phyloP scores from a whole-genome alignment of 2,329 filamentous ascomycete species.

The Cladosporium sp. region DNA sequence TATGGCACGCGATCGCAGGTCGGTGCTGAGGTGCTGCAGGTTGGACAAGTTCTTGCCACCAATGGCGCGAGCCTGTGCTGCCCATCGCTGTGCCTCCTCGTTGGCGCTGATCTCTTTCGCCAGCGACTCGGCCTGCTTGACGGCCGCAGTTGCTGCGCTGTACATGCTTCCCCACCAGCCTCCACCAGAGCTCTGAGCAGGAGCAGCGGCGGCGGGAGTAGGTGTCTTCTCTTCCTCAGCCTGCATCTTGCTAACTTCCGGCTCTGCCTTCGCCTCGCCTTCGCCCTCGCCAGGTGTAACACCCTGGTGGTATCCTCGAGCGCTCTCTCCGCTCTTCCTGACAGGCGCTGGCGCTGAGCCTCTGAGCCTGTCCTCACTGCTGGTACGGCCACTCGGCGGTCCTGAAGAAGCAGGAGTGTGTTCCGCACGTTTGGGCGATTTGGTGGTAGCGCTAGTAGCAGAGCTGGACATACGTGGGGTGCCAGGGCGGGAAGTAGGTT shows the following conservation, averaged over 20 bases:
- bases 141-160: conserved; percentile 74
- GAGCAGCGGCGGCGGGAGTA: conserved; percentile 24
- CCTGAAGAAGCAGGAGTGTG: conserved; percentile 51
- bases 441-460: conserved; percentile 37
- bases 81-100: conserved; percentile 94
- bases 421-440: conserved; percentile 30
- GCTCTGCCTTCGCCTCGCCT: conserved; percentile 12
- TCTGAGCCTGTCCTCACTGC: conserved; percentile 58
- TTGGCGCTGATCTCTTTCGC: conserved; percentile 95
- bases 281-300: conserved; percentile 60
- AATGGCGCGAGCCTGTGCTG: conserved; percentile 79
- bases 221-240: conserved; percentile 28
- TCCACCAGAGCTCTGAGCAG: conserved; percentile 41
- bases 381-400: conserved; percentile 50
- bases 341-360: conserved; percentile 29
- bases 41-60: conserved; percentile 21
- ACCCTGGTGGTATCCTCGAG: conserved; percentile 65
- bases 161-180: conserved; percentile 88
- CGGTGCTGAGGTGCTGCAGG: conserved; percentile 35
- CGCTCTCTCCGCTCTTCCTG: conserved; percentile 76
- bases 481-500: conserved; percentile 66
- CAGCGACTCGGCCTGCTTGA: conserved; percentile 88
- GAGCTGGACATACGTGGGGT: conserved; percentile 66
- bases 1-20: conserved; percentile 78
- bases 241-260: conserved; percentile 9